These are phyloP conservation scores for Trametes maxima DNA, from an alignment of 768 basidiomycete genomes.

Conservation along the genomic window DNA sequence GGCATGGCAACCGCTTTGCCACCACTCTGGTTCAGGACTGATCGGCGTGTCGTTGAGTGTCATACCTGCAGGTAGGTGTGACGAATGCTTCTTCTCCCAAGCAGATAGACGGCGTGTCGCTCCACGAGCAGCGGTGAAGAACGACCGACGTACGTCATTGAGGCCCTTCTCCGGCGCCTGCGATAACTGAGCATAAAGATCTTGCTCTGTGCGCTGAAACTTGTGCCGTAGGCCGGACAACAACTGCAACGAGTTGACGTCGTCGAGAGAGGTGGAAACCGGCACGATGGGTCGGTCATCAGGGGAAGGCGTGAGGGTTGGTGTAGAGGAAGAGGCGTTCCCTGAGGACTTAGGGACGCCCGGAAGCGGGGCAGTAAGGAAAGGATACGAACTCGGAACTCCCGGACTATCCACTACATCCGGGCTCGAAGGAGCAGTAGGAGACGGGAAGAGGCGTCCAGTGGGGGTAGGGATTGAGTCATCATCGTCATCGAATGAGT, in stretches of 20 bases:
- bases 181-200: slow-evolving; percentile 56
- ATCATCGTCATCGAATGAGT: slow-evolving; percentile 46
- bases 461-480: slow-evolving; percentile 26
- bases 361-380: neutral
- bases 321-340: slow-evolving; percentile 5
- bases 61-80: slow-evolving; percentile 30
- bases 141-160: slow-evolving; percentile 65
- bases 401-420: slow-evolving; percentile 8
- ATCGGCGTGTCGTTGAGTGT: slow-evolving; percentile 10
- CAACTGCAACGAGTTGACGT: slow-evolving; percentile 39
- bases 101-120: slow-evolving; percentile 56
- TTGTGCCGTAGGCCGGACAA: slow-evolving; percentile 54
- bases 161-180: slow-evolving; percentile 47
- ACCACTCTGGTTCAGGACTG: slow-evolving; percentile 61
- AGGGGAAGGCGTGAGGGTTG: slow-evolving; percentile 2
- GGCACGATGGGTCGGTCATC: neutral
- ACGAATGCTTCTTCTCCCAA: slow-evolving; percentile 69
- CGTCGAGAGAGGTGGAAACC: neutral
- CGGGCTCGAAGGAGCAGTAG: slow-evolving; percentile 20
- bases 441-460: slow-evolving; percentile 27
- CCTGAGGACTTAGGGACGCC: neutral
- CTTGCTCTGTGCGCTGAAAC: slow-evolving; percentile 62
- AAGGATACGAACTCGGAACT: slow-evolving; percentile 10
- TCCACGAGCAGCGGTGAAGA: slow-evolving; percentile 53
- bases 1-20: slow-evolving; percentile 59